Conservation (phyloP, 768 basidiomycete species). For the Clitopilus hobsonii region DNA sequence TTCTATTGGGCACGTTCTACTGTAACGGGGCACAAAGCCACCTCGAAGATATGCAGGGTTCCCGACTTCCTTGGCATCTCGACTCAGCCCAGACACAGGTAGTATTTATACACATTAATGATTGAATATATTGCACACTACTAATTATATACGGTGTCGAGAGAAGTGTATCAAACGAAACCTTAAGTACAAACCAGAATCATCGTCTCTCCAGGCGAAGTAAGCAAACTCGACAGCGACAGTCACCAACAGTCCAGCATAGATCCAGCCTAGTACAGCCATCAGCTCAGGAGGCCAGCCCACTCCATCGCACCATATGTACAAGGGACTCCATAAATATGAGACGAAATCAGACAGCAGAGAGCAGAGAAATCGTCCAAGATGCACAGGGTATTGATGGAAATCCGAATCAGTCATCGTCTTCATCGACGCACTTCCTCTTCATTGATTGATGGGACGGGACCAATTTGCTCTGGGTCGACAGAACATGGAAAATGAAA, state of each 20-base stretch:
- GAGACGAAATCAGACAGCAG: background rate
- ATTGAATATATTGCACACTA: background rate
- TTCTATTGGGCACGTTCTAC: too few relatives aligned
- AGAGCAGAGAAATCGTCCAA: background rate
- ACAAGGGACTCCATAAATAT: background rate
- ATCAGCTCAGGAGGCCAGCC: background rate
- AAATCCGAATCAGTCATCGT: background rate
- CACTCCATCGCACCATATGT: background rate
- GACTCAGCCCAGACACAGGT: too few relatives aligned
- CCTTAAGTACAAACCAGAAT: background rate
- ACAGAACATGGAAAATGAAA: background rate
- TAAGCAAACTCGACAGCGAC: background rate
- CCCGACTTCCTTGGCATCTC: too few relatives aligned
- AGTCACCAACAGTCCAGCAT: background rate
- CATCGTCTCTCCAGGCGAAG: background rate
- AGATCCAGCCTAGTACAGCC: background rate
- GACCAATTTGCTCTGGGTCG: background rate
- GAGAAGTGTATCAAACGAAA: background rate
- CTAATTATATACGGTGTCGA: conserved; percentile 1
- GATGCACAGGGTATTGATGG: background rate
- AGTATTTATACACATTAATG: background rate
- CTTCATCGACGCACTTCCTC: background rate
- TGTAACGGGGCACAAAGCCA: too few relatives aligned
- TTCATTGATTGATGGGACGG: background rate
- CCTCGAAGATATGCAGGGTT: too few relatives aligned